These are phyloP conservation scores for Neurospora discreta DNA, from an alignment of 495 filamentous ascomycete genomes.

Conservation along the genomic window DNA sequence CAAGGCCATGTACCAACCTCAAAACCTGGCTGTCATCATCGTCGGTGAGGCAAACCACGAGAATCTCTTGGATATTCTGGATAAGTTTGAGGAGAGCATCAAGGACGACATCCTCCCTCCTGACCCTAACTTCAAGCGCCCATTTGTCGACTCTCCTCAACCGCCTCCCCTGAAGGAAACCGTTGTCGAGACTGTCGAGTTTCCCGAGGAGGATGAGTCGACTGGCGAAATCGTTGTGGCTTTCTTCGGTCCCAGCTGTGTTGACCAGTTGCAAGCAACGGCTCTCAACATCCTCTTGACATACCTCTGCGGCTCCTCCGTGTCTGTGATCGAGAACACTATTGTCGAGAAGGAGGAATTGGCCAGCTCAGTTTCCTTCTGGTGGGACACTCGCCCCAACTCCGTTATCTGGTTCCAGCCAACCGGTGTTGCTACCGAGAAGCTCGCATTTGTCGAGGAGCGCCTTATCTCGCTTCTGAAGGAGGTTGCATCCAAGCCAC, in stretches of 20 bases:
- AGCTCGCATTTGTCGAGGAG: conserved; percentile 70
- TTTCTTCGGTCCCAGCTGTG: conserved; percentile 75
- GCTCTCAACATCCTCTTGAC: conserved; percentile 67
- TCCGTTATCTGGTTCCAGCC: conserved; percentile 73
- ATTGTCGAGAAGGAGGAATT: conserved; percentile 91
- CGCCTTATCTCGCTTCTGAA: conserved; percentile 75
- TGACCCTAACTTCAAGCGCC: conserved; percentile 64
- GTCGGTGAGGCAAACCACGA: conserved; percentile 81
- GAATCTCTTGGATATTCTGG: conserved; percentile 67
- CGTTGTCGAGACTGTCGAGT: conserved; percentile 65
- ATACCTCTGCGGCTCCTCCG: conserved; percentile 86
- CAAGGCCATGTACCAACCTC: conserved; percentile 95
- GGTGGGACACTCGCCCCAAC: conserved; percentile 65
- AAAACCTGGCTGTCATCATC: conserved; percentile 83
- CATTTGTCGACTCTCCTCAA: conserved; percentile 81
- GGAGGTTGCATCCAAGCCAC: conserved; percentile 62
- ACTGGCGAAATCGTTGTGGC: conserved; percentile 73
- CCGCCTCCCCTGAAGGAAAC: conserved; percentile 60
- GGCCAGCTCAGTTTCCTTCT: conserved; percentile 69
- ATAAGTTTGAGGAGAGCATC: conserved; percentile 81
- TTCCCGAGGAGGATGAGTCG: conserved; percentile 94
- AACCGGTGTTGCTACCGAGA: conserved; percentile 75
- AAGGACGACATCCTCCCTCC: conserved; percentile 65
- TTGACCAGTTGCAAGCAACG: conserved; percentile 46
- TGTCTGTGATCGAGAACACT: conserved; percentile 80